Evolutionary conservation across 1,284 basidiomycete genomes (phyloP).

Genomic region (Puccinia brachypodii): DNA sequence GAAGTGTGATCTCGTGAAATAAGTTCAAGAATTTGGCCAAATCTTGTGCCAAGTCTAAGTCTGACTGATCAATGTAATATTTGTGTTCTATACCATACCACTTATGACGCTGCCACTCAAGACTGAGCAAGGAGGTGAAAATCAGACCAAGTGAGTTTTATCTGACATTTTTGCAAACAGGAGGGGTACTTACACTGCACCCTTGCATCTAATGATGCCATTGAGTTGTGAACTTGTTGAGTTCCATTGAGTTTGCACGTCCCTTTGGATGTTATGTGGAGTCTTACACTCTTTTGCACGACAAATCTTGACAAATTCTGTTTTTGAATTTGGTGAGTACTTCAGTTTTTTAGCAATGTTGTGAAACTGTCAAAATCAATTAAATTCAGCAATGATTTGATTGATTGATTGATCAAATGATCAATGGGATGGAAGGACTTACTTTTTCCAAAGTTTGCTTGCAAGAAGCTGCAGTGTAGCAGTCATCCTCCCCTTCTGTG

Average conservation of each 20-base stretch:
- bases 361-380: no score
- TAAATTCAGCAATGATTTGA: no score
- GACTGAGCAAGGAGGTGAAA: neutral
- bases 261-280: neutral
- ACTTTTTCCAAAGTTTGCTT: neutral
- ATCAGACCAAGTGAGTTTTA: no score
- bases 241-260: neutral
- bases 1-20: neutral
- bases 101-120: no score
- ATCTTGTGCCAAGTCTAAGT: no score
- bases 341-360: neutral
- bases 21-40: neutral
- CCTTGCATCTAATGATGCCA: neutral
- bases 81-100: no score
- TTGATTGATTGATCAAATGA: no score
- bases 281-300: neutral
- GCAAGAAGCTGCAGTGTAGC: neutral
- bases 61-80: no score
- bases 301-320: neutral
- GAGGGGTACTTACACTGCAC: neutral
- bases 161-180: no score
- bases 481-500: neutral
- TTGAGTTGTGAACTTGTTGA: neutral
- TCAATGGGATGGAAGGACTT: no score
- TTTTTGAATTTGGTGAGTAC: neutral